A percentile compares a stretch with the other conserved stretches of the same genome.
phyloP scores from a whole-genome alignment of 2,329 filamentous ascomycete species.

The Neonectria punicea region DNA sequence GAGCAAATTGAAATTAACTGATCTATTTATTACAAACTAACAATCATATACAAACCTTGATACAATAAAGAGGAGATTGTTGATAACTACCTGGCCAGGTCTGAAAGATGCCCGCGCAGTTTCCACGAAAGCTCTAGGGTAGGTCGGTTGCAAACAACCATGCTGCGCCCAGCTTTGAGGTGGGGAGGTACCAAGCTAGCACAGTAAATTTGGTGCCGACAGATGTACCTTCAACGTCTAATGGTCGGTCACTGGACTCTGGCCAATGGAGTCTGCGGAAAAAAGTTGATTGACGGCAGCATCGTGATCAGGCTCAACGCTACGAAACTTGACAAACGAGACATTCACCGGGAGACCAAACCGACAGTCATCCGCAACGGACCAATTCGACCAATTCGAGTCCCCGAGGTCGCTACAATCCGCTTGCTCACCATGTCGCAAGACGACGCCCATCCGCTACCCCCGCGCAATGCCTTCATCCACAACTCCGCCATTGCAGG shows the following conservation, averaged over 20 bases:
- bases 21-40: neutral
- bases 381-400: conserved; percentile 17
- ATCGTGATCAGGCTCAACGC: neutral
- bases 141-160: neutral
- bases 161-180: neutral
- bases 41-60: no score
- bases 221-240: neutral
- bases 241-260: neutral
- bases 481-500: conserved; percentile 61
- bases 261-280: conserved; percentile 3
- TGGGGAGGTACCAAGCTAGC: neutral
- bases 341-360: neutral
- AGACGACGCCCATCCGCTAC: conserved; percentile 42
- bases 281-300: conserved; percentile 17
- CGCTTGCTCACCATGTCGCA: conserved; percentile 41
- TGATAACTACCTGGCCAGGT: neutral
- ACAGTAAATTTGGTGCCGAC: neutral
- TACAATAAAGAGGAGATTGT: neutral
- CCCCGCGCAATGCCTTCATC: conserved; percentile 50
- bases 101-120: neutral
- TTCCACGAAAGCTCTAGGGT: neutral
- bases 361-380: neutral
- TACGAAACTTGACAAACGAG: conserved; percentile 5
- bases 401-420: neutral
- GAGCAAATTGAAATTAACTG: neutral